Base-by-base conservation (phyloP, 2,329 filamentous ascomycete genomes). In the Aureobasidium mangrovei region DNA sequence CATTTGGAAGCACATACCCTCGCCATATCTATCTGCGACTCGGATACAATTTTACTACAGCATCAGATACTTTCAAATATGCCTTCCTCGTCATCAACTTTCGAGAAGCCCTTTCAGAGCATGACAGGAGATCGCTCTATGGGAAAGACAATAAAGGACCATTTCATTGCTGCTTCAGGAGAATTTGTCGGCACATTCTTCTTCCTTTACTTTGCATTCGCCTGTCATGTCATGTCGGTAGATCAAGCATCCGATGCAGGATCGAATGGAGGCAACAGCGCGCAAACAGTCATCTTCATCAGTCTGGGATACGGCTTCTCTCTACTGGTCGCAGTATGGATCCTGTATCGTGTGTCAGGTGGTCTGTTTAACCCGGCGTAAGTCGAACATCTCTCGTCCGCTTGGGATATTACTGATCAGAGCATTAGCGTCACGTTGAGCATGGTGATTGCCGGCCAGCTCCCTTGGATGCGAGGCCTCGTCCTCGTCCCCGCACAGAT, bases 101-200 rank as follows among this genome's bases (percentile, higher is more conserved):
- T 39, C 36, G 41, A 53, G 29, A 56, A 56, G 29, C 54, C 54
- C 4, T 56, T 56, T 12, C 24, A 56, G 36, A 38, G 12, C 42
- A 40, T 53, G 36, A 18, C 33, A 6, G 54, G 54, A 5, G 44
- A 51, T 24, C 29, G n/a, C 27, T 5, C 5, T 10, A 35, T 27
- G 42, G 52, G 42, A 7, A 31, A 47, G 3, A 29, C 29, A 3
- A 32, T 42, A 6, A 46, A 47, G 10, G 40, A 41, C 6, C 59
- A 60, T 39, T 53, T 58, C 26, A 43, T 61, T 3, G 59, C 59
- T 26, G 55, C 58, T 6, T 48, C 42, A 27, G 62, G 62, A 28
- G 67, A 69, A 47, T 69, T 68, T 41, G 61, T 67, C 7, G 67
- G 66, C 2, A 69, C 67, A 2, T 66, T 64, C 29, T 61, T 67